Percentiles rank a stretch among this genome's conserved stretches.
phyloP scores from a whole-genome alignment of 805 yeast genomes.

The Debaryomyces castellii region DNA sequence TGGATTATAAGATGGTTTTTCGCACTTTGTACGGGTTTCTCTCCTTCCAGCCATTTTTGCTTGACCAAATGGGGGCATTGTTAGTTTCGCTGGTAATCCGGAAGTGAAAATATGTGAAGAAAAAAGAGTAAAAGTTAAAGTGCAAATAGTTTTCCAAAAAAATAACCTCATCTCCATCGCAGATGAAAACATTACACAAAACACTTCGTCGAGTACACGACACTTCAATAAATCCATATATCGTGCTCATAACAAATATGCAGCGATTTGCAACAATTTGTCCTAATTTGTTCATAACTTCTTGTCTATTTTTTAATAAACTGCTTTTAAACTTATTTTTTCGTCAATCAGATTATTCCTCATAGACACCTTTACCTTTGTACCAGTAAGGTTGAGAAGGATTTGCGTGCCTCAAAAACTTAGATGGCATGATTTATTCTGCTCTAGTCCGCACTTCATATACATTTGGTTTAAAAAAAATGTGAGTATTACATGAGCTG shows the following conservation, averaged over 20 bases:
- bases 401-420: neutral
- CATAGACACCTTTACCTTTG: neutral
- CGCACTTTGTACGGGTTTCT: constrained; percentile 10
- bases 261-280: neutral
- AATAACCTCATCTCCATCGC: neutral
- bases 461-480: too few relatives aligned
- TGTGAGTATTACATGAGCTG: too few relatives aligned
- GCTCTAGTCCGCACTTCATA: too few relatives aligned
- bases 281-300: neutral
- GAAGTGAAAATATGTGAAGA: constrained; percentile 34
- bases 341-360: neutral
- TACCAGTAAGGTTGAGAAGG: neutral
- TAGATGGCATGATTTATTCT: neutral
- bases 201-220: neutral
- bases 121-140: constrained; percentile 11
- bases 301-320: neutral
- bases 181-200: neutral
- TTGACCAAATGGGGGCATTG: constrained; percentile 36
- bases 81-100: constrained; percentile 50
- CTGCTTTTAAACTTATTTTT: too few relatives aligned
- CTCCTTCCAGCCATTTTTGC: constrained; percentile 54
- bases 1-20: constrained; percentile 38
- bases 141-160: constrained; percentile 3
- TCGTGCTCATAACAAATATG: too few relatives aligned
- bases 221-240: neutral